Conservation (phyloP, 179 eudicot genomes). For the Carnegiea gigantea region DNA sequence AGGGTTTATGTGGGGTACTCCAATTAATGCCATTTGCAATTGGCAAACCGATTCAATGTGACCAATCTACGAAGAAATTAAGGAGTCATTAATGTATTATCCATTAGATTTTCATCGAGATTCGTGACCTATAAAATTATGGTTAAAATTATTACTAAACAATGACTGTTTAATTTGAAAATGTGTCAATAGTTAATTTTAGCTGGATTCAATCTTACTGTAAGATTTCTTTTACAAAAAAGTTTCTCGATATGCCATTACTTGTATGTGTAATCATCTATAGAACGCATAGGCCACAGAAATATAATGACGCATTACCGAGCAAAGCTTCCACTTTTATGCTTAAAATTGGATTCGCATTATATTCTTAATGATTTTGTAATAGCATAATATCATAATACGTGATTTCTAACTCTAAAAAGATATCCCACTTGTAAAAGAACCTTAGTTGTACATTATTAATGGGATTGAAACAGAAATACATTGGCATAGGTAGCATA, state of each 20-base stretch:
- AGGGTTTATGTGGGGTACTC: slow-evolving; percentile 1
- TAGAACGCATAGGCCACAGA: background rate
- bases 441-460: too few relatives aligned
- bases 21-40: slow-evolving; percentile 6
- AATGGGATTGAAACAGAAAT: too few relatives aligned
- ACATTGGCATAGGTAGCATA: too few relatives aligned
- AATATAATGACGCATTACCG: background rate
- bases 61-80: background rate
- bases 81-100: background rate
- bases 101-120: background rate
- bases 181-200: background rate
- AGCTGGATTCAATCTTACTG: background rate
- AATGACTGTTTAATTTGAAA: background rate
- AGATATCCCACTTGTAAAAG: too few relatives aligned
- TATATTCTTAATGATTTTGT: background rate
- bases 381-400: background rate
- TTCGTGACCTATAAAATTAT: background rate
- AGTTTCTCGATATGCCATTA: too few relatives aligned
- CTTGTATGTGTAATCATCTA: background rate
- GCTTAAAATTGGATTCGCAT: background rate
- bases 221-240: background rate
- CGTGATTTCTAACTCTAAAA: background rate
- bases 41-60: background rate
- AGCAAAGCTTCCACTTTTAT: background rate
- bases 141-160: background rate